These are phyloP conservation scores for Lenzites betulinus DNA, from an alignment of 768 basidiomycete genomes.

Conservation along the genomic window DNA sequence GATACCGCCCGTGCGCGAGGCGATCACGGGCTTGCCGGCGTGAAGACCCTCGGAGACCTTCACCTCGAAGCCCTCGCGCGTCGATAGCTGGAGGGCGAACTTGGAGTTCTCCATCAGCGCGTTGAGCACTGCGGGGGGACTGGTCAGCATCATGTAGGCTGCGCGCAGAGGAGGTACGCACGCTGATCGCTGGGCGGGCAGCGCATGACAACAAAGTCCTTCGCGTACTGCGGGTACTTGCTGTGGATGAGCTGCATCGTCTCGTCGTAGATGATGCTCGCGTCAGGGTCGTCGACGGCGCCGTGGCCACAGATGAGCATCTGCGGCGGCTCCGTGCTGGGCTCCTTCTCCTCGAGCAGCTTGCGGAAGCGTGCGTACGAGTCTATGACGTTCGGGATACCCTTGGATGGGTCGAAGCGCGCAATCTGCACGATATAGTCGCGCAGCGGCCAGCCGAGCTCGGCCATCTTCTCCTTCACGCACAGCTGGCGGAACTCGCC, in stretches of 20 bases:
- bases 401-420: slow-evolving; percentile 90
- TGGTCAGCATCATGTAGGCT: slow-evolving; percentile 2
- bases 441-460: slow-evolving; percentile 76
- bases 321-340: slow-evolving; percentile 64
- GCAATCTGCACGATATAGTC: slow-evolving; percentile 91
- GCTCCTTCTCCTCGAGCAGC: slow-evolving; percentile 50
- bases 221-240: slow-evolving; percentile 42
- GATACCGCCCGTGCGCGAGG: slow-evolving; percentile 86
- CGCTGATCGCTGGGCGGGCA: slow-evolving; percentile 83
- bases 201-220: slow-evolving; percentile 48
- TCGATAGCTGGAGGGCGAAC: slow-evolving; percentile 89
- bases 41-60: slow-evolving; percentile 96
- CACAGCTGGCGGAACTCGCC: slow-evolving; percentile 82
- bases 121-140: slow-evolving; percentile 63
- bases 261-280: slow-evolving; percentile 87
- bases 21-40: slow-evolving; percentile 85
- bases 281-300: slow-evolving; percentile 93
- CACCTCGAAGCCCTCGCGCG: slow-evolving; percentile 96
- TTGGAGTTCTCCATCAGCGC: slow-evolving; percentile 87
- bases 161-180: slow-evolving; percentile 38
- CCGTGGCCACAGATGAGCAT: slow-evolving; percentile 88
- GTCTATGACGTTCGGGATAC: slow-evolving; percentile 83
- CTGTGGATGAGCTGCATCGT: slow-evolving; percentile 57
- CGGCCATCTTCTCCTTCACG: slow-evolving; percentile 80
- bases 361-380: slow-evolving; percentile 85